Percentiles rank a stretch among this genome's conserved stretches.
phyloP scores from a whole-genome alignment of 306 rosid genomes.

The Quercus glauca region DNA sequence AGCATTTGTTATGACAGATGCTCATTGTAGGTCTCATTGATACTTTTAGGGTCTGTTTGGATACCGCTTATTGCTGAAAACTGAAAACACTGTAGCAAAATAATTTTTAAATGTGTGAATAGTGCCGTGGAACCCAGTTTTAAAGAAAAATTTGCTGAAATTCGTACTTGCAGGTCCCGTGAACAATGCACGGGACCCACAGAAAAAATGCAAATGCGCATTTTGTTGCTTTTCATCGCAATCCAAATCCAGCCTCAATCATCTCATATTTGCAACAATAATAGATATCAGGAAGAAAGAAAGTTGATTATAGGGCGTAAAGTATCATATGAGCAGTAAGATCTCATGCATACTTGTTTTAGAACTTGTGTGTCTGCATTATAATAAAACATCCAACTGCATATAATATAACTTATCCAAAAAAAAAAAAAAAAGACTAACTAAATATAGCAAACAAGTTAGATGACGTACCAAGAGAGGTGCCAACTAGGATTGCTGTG shows the following conservation, averaged over 20 bases:
- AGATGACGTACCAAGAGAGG: constrained; percentile 70
- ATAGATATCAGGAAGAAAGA: background rate
- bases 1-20: background rate
- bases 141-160: too few species aligned
- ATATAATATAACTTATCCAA: too few species aligned
- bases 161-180: too few species aligned
- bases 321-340: background rate
- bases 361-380: background rate
- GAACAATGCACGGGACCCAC: too few species aligned
- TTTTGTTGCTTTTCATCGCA: too few species aligned
- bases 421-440: background rate
- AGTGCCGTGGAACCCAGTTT: too few species aligned
- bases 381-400: background rate
- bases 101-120: too few species aligned
- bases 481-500: constrained; percentile 96
- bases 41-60: too few species aligned
- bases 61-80: too few species aligned
- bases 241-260: background rate
- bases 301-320: background rate
- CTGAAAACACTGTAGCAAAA: too few species aligned
- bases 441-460: constrained; percentile 17
- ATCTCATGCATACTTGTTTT: constrained; percentile 9
- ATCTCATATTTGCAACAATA: background rate
- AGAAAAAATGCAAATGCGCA: too few species aligned
- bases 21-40: background rate